Conservation (phyloP, 208 protist species). For the Trypanosoma melophagium region DNA sequence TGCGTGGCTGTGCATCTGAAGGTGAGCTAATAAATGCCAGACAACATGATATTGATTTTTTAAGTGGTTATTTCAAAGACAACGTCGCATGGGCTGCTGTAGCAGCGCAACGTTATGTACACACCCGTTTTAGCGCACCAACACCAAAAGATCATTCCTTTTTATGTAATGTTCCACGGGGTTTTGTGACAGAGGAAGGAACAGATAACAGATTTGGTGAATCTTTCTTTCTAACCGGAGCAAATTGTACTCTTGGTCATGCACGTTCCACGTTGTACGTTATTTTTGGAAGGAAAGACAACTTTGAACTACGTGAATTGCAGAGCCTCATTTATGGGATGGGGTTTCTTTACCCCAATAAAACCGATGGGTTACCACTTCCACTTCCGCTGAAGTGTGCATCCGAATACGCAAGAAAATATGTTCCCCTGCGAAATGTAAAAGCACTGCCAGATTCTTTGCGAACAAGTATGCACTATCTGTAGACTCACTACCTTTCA, state of each 20-base stretch:
- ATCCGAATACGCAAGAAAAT: conserved; percentile 58
- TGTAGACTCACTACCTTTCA: conserved; percentile 21
- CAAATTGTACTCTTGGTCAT: conserved; percentile 59
- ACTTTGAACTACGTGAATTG: conserved; percentile 32
- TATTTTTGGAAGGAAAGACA: conserved; percentile 26
- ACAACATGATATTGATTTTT: conserved; percentile 20
- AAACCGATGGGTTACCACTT: conserved; percentile 55
- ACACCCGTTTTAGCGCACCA: conserved; percentile 39
- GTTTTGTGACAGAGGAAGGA: conserved; percentile 39
- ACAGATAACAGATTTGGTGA: conserved; percentile 32
- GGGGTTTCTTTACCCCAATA: conserved; percentile 71
- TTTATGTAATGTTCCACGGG: conserved; percentile 52
- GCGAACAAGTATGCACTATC: conserved; percentile 57
- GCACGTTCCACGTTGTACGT: conserved; percentile 47
- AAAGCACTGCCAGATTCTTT: conserved; percentile 29
- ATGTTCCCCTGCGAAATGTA: conserved; percentile 29
- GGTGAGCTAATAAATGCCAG: conserved; percentile 33
- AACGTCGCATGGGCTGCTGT: conserved; percentile 41
- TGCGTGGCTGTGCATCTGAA: conserved; percentile 49
- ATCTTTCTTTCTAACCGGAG: conserved; percentile 45
- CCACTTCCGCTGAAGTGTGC: conserved; percentile 64
- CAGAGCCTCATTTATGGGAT: conserved; percentile 45
- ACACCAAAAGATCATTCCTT: neutral
- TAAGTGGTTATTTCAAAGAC: conserved; percentile 28
- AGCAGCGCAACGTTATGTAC: conserved; percentile 46